Base-by-base conservation (phyloP, 345 rosid species). In the Ceriops tagal region DNA sequence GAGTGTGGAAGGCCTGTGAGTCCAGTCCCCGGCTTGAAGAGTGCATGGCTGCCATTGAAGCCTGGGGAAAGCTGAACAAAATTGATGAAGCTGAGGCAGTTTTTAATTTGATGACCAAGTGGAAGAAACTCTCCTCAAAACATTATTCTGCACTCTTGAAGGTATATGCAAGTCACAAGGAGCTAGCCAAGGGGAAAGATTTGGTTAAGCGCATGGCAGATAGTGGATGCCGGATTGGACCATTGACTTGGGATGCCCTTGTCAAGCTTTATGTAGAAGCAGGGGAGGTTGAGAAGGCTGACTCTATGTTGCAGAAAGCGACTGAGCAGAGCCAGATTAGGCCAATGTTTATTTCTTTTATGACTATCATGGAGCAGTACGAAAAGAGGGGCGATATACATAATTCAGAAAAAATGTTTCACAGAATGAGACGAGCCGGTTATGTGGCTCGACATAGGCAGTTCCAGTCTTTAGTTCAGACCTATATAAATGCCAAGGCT, bases 231-330 rank as follows among this genome's bases (percentile, higher is more conserved):
- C 76, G 64, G 61, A 81, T 90, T 16, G 97, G 92, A 32, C 90
- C 96, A 0, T 8, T 79, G 47, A 84, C 88, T 6, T 96, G 97
- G 98, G 96, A 96, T 83, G 84, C 89, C 10, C 89, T 96, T 21
- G 83, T 90, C 66, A 92, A 62, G 85, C 96, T 96, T 20, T 82
- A 90, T 34, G 92, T 90, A 51, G 88, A 89, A 74, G 88, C 88
- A 1, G 98, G 99, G 6, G 97, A 96, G 77, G 85, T 90, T 58
- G 97, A 86, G 60, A 92, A 90, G 77, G 97, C 99, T 16, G 92
- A 89, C 75, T 81, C 88, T 6, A 64, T 89, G 65, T 77, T 92
- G 81, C 80, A 75, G 16, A 92, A 86, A 81, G 98, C 96, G 8
- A 62, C 79, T 7, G 74, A 77, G 73, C 85, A 85, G 77, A 88